Evolutionary conservation across 2,329 filamentous ascomycete genomes (phyloP).

Genomic region (Clarireedia paspali): DNA sequence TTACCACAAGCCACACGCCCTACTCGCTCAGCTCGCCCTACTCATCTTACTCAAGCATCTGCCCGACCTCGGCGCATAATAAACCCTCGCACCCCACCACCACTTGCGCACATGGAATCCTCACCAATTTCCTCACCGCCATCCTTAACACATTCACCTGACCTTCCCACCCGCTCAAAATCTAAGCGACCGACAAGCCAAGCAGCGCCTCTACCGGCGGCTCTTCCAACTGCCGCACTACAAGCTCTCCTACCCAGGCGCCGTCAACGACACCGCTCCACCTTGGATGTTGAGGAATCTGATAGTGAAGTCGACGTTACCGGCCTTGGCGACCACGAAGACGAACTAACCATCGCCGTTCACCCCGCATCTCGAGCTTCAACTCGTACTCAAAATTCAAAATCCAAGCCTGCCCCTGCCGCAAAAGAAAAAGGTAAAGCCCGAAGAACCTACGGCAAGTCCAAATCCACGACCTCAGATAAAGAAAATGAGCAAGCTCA

Average conservation of each 20-base stretch:
- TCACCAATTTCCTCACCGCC: slow-evolving; percentile 49
- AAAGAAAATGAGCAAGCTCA: slow-evolving; percentile 46
- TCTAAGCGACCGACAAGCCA: slow-evolving; percentile 8
- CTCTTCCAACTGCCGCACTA: slow-evolving; percentile 30
- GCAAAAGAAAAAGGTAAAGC: slow-evolving; percentile 16
- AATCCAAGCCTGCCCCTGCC: slow-evolving; percentile 17
- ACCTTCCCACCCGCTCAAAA: slow-evolving; percentile 26
- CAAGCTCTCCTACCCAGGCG: slow-evolving; percentile 31
- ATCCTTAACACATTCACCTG: slow-evolving; percentile 59
- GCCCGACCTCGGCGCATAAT: slow-evolving; percentile 20
- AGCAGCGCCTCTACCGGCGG: slow-evolving; percentile 18
- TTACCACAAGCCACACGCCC: slow-evolving; percentile 5
- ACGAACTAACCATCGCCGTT: slow-evolving; percentile 41
- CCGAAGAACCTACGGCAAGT: slow-evolving; percentile 36
- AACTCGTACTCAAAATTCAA: slow-evolving; percentile 4
- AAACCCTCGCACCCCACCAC: slow-evolving; percentile 22
- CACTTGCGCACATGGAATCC: slow-evolving; percentile 13
- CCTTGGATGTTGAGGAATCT: slow-evolving; percentile 36
- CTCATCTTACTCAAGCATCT: slow-evolving; percentile 3
- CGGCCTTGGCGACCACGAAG: slow-evolving; percentile 43
- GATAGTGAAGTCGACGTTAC: slow-evolving; percentile 40
- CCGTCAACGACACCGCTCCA: slow-evolving; percentile 25
- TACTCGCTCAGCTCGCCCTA: slow-evolving; percentile 10
- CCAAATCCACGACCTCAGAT: slow-evolving; percentile 39
- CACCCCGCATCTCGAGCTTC: slow-evolving; percentile 10